Conservation (phyloP, 768 basidiomycete genomes). For the Cystofilobasidium capitatum region DNA sequence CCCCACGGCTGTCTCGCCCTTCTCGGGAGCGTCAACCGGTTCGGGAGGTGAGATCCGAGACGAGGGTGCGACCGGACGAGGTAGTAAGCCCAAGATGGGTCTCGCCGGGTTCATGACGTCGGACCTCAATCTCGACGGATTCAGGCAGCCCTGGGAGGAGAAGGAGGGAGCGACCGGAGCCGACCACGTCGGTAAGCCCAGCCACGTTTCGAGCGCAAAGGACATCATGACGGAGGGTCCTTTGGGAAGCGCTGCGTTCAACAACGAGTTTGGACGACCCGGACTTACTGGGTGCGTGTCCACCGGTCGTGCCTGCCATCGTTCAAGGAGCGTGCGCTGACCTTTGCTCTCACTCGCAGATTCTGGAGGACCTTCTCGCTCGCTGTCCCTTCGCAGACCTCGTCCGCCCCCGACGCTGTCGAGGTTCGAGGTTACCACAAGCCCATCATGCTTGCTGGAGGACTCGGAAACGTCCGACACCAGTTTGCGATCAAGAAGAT, state of each 20-base stretch:
- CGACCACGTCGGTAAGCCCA: slow-evolving; percentile 70
- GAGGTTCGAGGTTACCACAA: slow-evolving; percentile 96
- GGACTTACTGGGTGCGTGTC: slow-evolving; percentile 66
- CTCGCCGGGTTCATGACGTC: slow-evolving; percentile 86
- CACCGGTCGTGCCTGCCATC: not conserved
- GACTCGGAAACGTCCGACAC: slow-evolving; percentile 84
- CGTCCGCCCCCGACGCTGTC: slow-evolving; percentile 36
- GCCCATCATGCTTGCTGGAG: slow-evolving; percentile 99
- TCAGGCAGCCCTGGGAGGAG: slow-evolving; percentile 88
- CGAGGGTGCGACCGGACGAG: slow-evolving; percentile 89
- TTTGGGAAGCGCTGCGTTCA: slow-evolving; percentile 88
- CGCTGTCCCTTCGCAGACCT: slow-evolving; percentile 47
- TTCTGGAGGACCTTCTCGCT: slow-evolving; percentile 84
- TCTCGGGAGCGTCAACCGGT: slow-evolving; percentile 95
- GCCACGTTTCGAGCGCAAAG: slow-evolving; percentile 81
- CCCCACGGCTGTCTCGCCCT: slow-evolving; percentile 95
- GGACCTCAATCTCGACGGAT: slow-evolving; percentile 84
- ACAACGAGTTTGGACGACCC: slow-evolving; percentile 96
- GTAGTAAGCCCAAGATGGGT: slow-evolving; percentile 93
- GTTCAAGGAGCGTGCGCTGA: slow-evolving; percentile 12
- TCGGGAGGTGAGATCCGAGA: slow-evolving; percentile 98
- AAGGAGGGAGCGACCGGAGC: slow-evolving; percentile 8
- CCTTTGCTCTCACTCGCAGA: not conserved
- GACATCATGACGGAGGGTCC: slow-evolving; percentile 98
- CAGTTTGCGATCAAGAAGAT: slow-evolving; percentile 66